Conservation (phyloP, 306 rosid genomes). For the Sophora flavescens region DNA sequence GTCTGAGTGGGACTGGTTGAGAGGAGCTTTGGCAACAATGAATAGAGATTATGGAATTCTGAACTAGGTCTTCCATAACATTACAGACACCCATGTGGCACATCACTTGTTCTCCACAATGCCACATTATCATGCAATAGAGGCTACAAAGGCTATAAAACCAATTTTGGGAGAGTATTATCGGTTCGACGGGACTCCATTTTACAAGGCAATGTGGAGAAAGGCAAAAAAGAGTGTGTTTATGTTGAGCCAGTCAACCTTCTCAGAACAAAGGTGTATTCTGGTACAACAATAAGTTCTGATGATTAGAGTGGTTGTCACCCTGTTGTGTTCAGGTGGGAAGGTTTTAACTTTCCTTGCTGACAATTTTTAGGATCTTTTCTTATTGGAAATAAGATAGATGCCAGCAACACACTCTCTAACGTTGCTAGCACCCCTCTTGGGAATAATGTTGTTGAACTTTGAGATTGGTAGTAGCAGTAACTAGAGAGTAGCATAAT, state of each 20-base stretch:
- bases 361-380: conserved; percentile 29
- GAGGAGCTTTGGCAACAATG: conserved; percentile 91
- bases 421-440: no score
- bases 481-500: background rate
- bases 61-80: conserved; percentile 94
- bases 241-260: conserved; percentile 78
- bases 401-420: no score
- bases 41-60: conserved; percentile 90
- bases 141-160: conserved; percentile 89
- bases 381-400: no score
- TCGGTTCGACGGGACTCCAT: conserved; percentile 72
- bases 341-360: conserved; percentile 28
- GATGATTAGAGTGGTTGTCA: conserved; percentile 32
- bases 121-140: conserved; percentile 98
- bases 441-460: conserved; percentile 48
- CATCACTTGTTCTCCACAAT: conserved; percentile 94
- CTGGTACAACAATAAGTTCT: conserved; percentile 84
- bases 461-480: conserved; percentile 25
- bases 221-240: conserved; percentile 85
- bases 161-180: conserved; percentile 93
- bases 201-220: conserved; percentile 79
- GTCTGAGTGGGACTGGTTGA: conserved; percentile 95
- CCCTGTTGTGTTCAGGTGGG: conserved; percentile 40
- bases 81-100: conserved; percentile 95
- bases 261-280: conserved; percentile 68